Conservation (phyloP, 164 flowering plant species). For the Warburgia ugandensis region DNA sequence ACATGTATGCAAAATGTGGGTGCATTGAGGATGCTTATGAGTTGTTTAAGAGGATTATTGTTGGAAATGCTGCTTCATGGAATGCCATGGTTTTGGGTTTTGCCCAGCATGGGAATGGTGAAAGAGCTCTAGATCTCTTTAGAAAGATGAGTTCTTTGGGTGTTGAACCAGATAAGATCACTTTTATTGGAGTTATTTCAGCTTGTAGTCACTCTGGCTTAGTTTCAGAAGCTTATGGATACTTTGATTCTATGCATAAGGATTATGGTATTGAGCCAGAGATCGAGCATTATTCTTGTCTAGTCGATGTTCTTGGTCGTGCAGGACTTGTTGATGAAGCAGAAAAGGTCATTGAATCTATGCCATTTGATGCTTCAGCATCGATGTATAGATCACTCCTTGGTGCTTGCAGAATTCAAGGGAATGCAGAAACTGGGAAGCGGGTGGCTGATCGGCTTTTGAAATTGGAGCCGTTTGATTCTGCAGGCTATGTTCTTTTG, state of each 20-base stretch:
- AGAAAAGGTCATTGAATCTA: constrained; percentile 30
- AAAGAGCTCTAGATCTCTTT: constrained; percentile 44
- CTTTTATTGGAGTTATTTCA: constrained; percentile 60
- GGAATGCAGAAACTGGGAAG: constrained; percentile 34
- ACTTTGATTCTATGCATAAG: constrained; percentile 33
- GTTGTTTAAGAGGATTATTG: constrained; percentile 27
- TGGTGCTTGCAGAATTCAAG: constrained; percentile 51
- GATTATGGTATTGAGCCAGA: constrained; percentile 38
- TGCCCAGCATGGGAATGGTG: constrained; percentile 53
- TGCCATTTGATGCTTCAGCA: constrained; percentile 45
- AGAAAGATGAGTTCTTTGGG: constrained; percentile 27
- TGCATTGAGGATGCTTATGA: constrained; percentile 33
- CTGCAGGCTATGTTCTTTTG: constrained; percentile 50
- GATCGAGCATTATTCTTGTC: constrained; percentile 56
- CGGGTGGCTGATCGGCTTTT: constrained; percentile 36
- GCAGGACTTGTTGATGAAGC: constrained; percentile 53
- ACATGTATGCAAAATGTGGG: constrained; percentile 65
- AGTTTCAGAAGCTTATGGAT: constrained; percentile 36
- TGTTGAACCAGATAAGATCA: constrained; percentile 43
- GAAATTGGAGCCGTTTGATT: constrained; percentile 43
- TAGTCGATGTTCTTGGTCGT: constrained; percentile 67
- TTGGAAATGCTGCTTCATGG: constrained; percentile 36
- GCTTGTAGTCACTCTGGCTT: constrained; percentile 65
- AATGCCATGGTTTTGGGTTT: constrained; percentile 57
- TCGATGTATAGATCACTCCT: constrained; percentile 51